These are phyloP conservation scores for Linnemannia schmuckeri DNA, from an alignment of 192 early-diverging fungal species.

Conservation along the genomic window DNA sequence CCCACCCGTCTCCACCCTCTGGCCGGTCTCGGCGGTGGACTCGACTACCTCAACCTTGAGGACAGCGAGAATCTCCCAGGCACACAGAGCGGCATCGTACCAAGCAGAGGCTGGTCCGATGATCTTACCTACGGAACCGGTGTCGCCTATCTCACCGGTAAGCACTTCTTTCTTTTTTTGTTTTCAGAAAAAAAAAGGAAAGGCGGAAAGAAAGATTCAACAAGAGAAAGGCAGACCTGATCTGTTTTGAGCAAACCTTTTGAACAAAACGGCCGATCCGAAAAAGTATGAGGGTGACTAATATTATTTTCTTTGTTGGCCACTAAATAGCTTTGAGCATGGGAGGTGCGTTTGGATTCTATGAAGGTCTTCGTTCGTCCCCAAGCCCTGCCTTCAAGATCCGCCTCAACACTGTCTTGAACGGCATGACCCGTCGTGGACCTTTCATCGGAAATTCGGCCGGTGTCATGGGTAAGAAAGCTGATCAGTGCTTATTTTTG, in stretches of 20 bases:
- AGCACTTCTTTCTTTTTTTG: not conserved
- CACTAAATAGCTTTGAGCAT: constrained; percentile 60
- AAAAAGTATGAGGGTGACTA: not conserved
- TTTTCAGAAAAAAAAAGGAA: not conserved
- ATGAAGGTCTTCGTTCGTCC: constrained; percentile 76
- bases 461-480: constrained; percentile 71
- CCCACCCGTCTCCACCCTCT: constrained; percentile 62
- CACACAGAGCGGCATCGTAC: constrained; percentile 65
- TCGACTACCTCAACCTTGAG: constrained; percentile 70
- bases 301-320: not conserved
- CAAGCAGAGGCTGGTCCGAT: constrained; percentile 83
- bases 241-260: not conserved
- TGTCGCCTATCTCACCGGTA: constrained; percentile 80
- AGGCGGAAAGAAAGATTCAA: not conserved
- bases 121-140: constrained; percentile 90
- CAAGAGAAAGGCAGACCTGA: not conserved
- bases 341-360: constrained; percentile 82
- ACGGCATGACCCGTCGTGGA: constrained; percentile 87
- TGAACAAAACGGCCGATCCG: not conserved
- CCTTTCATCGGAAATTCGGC: constrained; percentile 87
- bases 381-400: constrained; percentile 78
- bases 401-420: constrained; percentile 84
- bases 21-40: constrained; percentile 65
- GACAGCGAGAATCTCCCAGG: constrained; percentile 44
- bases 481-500: not conserved